Base-by-base conservation (phyloP, 176 grass and related monocot species). In the Oryza australiensis region DNA sequence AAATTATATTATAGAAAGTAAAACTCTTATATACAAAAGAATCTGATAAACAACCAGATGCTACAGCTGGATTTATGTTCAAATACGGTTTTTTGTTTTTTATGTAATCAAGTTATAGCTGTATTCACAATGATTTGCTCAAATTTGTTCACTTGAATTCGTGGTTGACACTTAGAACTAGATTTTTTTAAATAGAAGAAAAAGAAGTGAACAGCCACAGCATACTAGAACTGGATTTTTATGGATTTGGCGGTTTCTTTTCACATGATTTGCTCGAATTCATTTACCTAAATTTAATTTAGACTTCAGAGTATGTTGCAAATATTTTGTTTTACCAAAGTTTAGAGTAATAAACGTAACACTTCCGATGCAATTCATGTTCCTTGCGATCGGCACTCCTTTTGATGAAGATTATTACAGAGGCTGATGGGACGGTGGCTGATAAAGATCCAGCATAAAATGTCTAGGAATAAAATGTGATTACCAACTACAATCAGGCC, bases 311-410 rank as follows among this genome's bases (percentile, higher is more conserved):
- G 37, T 38, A 38, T 9, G 3, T 32, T 1, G 30, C 30, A 38
- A 38, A 38, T 38, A 38, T 9, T 38, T 9, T 9, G 9, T 38
- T 9, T 38, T 9, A 40, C 38, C 2, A 0, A 40, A 7, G 9
- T 10, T 40, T 40, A 11, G 7, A 37, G 35, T 37, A 37, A n/a
- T n/a, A n/a, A n/a, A n/a, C n/a, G 35, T 37, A 37, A 37, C 35
- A 74, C 45, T 80, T 86, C 57, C 38, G 64, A 41, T 3, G 9
- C 12, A 70, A 57, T 62, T 73, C 62, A 9, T 86, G 24, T 28
- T 20, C 32, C 33, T 43, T 66, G 33, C 1, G 12, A 59, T 42
- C 12, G 1, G 18, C 49, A 20, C 18, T 22, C 49, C 49, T 16
- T 22, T 22, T 7, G 49, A 53, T 53, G 16, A 53, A 53, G 49